phyloP scores from a whole-genome alignment of 495 filamentous ascomycete species.

The Jackrogersella multiformis region DNA sequence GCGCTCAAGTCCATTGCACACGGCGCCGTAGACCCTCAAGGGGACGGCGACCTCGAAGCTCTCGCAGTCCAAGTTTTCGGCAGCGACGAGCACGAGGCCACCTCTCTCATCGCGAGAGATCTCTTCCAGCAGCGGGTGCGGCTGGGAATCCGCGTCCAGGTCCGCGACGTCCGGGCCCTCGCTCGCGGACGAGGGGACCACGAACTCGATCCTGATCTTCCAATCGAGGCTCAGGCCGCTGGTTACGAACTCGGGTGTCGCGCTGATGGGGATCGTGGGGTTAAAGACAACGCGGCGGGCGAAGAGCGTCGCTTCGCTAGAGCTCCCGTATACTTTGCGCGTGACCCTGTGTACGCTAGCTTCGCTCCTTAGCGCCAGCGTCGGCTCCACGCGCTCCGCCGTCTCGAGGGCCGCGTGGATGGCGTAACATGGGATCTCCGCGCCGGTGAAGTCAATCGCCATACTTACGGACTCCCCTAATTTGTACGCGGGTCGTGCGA shows the following conservation, averaged over 20 bases:
- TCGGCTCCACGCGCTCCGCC: conserved; percentile 77
- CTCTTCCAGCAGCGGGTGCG: conserved; percentile 65
- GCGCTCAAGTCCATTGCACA: conserved; percentile 55
- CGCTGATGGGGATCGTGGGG: conserved; percentile 78
- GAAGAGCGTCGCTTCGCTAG: conserved; percentile 82
- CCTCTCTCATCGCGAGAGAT: conserved; percentile 77
- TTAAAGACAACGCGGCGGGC: conserved; percentile 79
- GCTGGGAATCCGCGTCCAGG: neutral
- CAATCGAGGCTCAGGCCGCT: conserved; percentile 85
- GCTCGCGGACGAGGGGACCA: conserved; percentile 62
- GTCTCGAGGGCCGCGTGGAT: conserved; percentile 80
- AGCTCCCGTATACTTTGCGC: conserved; percentile 76
- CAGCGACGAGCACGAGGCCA: conserved; percentile 69
- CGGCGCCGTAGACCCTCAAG: conserved; percentile 81
- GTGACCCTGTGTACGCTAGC: conserved; percentile 87
- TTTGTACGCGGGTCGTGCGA: conserved; percentile 90
- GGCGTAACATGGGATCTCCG: conserved; percentile 80
- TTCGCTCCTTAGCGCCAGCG: conserved; percentile 82
- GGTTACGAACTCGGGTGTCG: conserved; percentile 90
- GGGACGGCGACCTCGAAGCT: conserved; percentile 90
- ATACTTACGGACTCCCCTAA: conserved; percentile 86
- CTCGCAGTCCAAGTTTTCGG: conserved; percentile 81
- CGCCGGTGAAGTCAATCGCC: conserved; percentile 79
- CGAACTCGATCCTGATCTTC: conserved; percentile 89
- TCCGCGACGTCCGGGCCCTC: conserved; percentile 21